Conservation (phyloP, 345 rosid genomes). For the Luvunga scandens region DNA sequence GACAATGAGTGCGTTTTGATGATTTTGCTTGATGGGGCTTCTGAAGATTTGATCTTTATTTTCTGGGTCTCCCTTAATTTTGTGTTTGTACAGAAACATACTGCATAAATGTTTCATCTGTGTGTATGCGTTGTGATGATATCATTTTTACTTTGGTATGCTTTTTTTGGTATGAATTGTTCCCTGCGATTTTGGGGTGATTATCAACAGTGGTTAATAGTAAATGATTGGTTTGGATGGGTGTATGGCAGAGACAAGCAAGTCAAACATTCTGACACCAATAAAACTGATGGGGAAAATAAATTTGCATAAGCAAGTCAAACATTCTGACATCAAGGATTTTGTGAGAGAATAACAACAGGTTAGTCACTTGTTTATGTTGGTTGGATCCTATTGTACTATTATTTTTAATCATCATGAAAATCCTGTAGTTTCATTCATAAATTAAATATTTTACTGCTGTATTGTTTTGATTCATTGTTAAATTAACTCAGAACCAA, state of each 20-base stretch:
- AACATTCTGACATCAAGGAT: constrained; percentile 76
- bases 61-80: no score
- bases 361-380: not conserved
- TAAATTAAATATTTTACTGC: not conserved
- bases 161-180: no score
- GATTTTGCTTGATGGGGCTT: no score
- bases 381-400: constrained; percentile 6
- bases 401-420: not conserved
- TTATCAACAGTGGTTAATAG: no score
- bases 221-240: constrained; percentile 72
- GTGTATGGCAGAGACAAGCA: constrained; percentile 89
- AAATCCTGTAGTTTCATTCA: not conserved
- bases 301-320: constrained; percentile 78
- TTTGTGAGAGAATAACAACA: constrained; percentile 19
- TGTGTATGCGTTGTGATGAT: no score
- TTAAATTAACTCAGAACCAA: not conserved
- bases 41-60: no score
- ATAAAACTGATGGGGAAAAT: constrained; percentile 91
- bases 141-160: constrained; percentile 24
- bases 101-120: no score
- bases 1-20: no score
- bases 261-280: constrained; percentile 68
- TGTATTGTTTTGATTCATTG: constrained; percentile 2
- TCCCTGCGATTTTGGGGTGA: no score
- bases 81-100: no score